Conservation (phyloP, 208 protist species). For the Leishmania mexicana region DNA sequence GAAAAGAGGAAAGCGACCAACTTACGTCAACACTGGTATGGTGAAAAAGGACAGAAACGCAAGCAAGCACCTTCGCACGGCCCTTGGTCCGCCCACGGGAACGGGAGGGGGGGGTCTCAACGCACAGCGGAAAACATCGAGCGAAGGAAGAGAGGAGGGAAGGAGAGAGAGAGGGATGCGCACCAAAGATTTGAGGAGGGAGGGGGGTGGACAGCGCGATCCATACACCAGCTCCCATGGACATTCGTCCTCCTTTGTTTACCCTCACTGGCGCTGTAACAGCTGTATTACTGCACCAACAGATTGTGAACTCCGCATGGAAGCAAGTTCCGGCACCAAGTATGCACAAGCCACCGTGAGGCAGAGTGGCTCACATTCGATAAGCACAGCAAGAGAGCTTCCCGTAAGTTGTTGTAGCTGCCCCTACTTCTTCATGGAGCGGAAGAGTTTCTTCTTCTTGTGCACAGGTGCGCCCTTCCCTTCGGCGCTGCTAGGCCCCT, state of each 20-base stretch:
- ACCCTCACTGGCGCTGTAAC: not conserved
- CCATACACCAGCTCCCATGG: not conserved
- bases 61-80: not conserved
- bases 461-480: conserved; percentile 19
- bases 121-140: not conserved
- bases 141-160: not conserved
- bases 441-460: conserved; percentile 72
- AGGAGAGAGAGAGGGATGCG: not conserved
- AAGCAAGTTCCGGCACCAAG: not conserved
- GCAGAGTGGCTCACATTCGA: not conserved
- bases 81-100: not conserved
- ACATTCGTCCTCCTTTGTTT: not conserved
- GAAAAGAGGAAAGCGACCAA: not conserved
- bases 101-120: not conserved
- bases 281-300: not conserved
- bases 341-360: not conserved
- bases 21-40: not conserved
- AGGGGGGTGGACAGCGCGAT: not conserved
- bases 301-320: not conserved
- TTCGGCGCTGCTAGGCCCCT: not conserved
- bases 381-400: not conserved
- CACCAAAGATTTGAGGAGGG: not conserved
- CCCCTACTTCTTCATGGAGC: conserved; percentile 71
- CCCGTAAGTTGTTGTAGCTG: not conserved
- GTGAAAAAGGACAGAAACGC: not conserved